A percentile compares a stretch with the other conserved stretches of the same genome.
phyloP scores from a whole-genome alignment of 768 basidiomycete species.

The Psilocybe cyanescens region DNA sequence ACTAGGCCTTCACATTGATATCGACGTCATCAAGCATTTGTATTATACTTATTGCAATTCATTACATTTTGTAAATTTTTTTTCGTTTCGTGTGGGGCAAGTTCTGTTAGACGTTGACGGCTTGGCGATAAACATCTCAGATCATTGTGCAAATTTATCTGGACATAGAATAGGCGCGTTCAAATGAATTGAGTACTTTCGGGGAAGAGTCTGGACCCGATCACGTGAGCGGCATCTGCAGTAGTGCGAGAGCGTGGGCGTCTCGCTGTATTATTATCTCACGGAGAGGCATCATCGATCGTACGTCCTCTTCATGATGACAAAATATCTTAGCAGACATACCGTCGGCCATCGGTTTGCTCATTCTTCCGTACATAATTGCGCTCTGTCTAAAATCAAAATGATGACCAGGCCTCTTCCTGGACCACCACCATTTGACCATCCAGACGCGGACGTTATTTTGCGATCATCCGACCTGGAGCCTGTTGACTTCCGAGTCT shows the following conservation, averaged over 20 bases:
- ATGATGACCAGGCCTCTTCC: conserved; percentile 21
- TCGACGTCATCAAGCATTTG: neutral
- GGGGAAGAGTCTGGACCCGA: neutral
- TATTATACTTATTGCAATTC: conserved; percentile 1
- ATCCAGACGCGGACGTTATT: conserved; percentile 53
- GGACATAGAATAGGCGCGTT: neutral
- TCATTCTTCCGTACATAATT: neutral
- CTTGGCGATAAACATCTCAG: no score
- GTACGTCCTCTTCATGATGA: neutral
- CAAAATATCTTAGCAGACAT: neutral
- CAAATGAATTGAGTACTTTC: neutral
- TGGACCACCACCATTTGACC: conserved; percentile 46
- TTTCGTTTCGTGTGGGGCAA: no score
- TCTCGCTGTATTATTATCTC: neutral
- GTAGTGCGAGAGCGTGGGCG: neutral
- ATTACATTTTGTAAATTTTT: neutral
- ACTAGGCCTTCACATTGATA: neutral
- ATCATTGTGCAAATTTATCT: no score
- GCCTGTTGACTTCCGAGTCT: conserved; percentile 53
- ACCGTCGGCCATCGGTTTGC: neutral
- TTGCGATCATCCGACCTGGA: conserved; percentile 55
- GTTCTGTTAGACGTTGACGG: no score
- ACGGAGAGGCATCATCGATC: neutral
- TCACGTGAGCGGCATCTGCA: neutral
- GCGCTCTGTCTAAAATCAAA: neutral